Conservation (phyloP, 2,329 filamentous ascomycete genomes). For the Xylariomycetidae sp. region DNA sequence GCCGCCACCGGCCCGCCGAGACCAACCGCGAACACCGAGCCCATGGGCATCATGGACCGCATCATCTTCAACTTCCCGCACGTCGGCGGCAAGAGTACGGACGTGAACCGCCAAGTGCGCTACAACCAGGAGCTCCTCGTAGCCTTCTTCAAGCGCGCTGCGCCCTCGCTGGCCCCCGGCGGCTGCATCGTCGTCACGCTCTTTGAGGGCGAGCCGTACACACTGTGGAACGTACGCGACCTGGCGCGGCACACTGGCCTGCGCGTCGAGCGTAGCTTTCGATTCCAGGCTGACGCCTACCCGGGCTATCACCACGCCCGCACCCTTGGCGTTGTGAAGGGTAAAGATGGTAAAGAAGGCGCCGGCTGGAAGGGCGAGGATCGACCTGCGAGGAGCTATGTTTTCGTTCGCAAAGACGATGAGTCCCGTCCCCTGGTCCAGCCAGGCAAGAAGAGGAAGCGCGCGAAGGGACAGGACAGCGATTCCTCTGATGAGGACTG, state of each 20-base stretch:
- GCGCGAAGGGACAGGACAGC: conserved; percentile 20
- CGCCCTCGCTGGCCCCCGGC: conserved; percentile 45
- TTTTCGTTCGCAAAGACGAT: conserved; percentile 56
- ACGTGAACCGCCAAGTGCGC: conserved; percentile 90
- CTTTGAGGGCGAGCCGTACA: conserved; percentile 92
- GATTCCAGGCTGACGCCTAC: conserved; percentile 61
- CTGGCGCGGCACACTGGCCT: conserved; percentile 72
- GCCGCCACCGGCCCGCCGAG: neutral
- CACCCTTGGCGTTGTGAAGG: conserved; percentile 61
- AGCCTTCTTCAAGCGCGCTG: conserved; percentile 55
- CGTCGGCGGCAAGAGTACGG: conserved; percentile 83
- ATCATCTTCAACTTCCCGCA: conserved; percentile 98
- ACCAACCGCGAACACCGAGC: neutral
- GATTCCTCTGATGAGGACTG: conserved; percentile 25
- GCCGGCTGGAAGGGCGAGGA: conserved; percentile 47
- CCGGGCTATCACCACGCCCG: conserved; percentile 69
- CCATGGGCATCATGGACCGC: conserved; percentile 53
- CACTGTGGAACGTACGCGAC: conserved; percentile 89
- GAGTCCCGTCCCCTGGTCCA: conserved; percentile 18
- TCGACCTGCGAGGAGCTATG: conserved; percentile 50
- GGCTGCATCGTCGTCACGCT: conserved; percentile 73
- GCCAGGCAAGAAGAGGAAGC: conserved; percentile 21
- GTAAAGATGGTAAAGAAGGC: conserved; percentile 38
- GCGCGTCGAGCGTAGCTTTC: conserved; percentile 63
- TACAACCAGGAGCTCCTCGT: conserved; percentile 79